These are phyloP conservation scores for Hypoxylon fuscum DNA, from an alignment of 495 filamentous ascomycete species.

Conservation along the genomic window DNA sequence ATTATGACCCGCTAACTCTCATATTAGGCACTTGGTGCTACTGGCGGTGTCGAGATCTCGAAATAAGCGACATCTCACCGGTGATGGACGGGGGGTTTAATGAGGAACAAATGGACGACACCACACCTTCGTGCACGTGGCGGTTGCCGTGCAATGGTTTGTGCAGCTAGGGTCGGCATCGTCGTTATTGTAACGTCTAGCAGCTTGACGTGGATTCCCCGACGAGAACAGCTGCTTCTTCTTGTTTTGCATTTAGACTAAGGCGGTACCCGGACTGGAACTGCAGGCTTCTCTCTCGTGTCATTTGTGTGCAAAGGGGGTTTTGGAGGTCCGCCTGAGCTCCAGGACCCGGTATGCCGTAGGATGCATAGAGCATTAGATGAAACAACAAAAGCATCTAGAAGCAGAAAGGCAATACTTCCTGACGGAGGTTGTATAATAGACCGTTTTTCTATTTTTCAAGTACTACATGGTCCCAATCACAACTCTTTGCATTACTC, in stretches of 20 bases:
- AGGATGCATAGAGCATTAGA: constrained; percentile 41
- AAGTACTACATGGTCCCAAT: constrained; percentile 2
- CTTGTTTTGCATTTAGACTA: constrained; percentile 43
- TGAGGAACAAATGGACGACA: constrained; percentile 32
- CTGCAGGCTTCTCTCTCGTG: constrained; percentile 40
- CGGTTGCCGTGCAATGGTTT: not conserved
- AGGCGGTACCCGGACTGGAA: constrained; percentile 39
- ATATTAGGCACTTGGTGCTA: constrained; percentile 65
- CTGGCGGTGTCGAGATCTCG: constrained; percentile 80
- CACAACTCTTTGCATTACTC: constrained; percentile 1
- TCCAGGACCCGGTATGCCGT: constrained; percentile 26
- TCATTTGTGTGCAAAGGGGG: constrained; percentile 26
- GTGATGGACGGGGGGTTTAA: constrained; percentile 11
- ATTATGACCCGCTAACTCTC: constrained; percentile 5
- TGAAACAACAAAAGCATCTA: constrained; percentile 37
- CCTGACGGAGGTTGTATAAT: constrained; percentile 44
- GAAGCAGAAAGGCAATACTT: constrained; percentile 40
- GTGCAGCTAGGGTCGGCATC: constrained; percentile 18
- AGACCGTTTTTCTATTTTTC: constrained; percentile 37
- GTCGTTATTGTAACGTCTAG: constrained; percentile 27
- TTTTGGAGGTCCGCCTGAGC: constrained; percentile 19
- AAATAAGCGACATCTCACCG: constrained; percentile 49
- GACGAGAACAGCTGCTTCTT: constrained; percentile 31
- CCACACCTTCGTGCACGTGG: constrained; percentile 15
- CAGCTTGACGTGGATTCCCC: constrained; percentile 31